phyloP scores from a whole-genome alignment of 805 yeast genomes.

The Kodamaea neixiangensis region DNA sequence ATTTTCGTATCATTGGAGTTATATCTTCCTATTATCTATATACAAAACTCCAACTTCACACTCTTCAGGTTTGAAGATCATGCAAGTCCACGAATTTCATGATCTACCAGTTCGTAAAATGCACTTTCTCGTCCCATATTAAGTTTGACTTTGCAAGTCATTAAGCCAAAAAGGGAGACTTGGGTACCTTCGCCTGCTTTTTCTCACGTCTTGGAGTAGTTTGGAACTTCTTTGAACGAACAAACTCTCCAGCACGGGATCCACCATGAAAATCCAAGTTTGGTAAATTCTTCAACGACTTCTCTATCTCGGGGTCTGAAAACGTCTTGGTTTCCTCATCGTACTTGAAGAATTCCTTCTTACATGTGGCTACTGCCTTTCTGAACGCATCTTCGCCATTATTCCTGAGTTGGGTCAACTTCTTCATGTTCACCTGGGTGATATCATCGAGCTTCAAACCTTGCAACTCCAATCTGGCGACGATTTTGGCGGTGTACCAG shows the following conservation, averaged over 20 bases:
- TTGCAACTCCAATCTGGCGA: constrained; percentile 76
- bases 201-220: constrained; percentile 29
- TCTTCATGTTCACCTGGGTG: constrained; percentile 58
- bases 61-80: not conserved
- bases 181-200: constrained; percentile 25
- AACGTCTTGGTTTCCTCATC: constrained; percentile 32
- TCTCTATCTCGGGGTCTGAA: constrained; percentile 22
- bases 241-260: constrained; percentile 22
- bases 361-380: constrained; percentile 58
- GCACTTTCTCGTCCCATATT: too few relatives aligned
- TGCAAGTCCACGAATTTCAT: too few relatives aligned
- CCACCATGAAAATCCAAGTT: constrained; percentile 30
- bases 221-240: constrained; percentile 34
- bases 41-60: not conserved
- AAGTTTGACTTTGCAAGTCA: too few relatives aligned
- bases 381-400: constrained; percentile 57
- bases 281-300: constrained; percentile 37
- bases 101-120: too few relatives aligned
- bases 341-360: constrained; percentile 36
- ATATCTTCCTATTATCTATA: not conserved
- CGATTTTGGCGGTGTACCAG: constrained; percentile 78
- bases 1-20: not conserved
- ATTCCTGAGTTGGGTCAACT: constrained; percentile 47
- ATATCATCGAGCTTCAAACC: constrained; percentile 49
- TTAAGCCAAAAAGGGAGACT: constrained; percentile 14